Base-by-base conservation (phyloP, 2,329 filamentous ascomycete genomes). In the Botrytis medusae region DNA sequence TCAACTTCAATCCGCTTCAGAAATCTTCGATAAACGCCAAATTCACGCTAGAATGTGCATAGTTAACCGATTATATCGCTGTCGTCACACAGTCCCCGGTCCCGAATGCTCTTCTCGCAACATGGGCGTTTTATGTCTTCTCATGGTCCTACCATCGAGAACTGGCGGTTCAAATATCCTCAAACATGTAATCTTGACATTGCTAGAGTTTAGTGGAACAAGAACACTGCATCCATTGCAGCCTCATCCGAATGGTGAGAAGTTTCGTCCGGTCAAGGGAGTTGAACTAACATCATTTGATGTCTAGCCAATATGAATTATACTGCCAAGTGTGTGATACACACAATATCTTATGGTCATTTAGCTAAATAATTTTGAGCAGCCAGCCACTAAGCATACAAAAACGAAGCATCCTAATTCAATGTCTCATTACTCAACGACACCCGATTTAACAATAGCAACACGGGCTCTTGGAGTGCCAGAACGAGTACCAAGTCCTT, bases 401-500 rank as follows among this genome's bases (percentile, higher is more conserved):
- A 25, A 32, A 4, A 63, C 22, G 9, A 22, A 46, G 4, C 1
- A 4, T 22, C n/a, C 25, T 32, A 2, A 67, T 22, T 37, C 1
- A 37, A 14, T 18, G 8, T 4, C 14, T 9, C n/a, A n/a, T 57
- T n/a, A 67, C 34, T 71, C 46, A 20, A 71, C 20, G 1, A 67
- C 81, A 79, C 89, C 89, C 77, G 81, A 84, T 75, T 85, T 81
- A 78, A 86, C 83, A 77, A 91, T 91, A 81, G 85, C 87, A 76
- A 89, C 87, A 81, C 86, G 46, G 42, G 60, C 69, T 86, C 82
- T 87, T 86, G 81, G 77, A 77, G 83, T 87, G 88, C 89, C 89
- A 79, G 82, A 85, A 76, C 83, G 79, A 74, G 84, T 86, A 79
- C 89, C 90, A 72, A 85, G 87, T 69, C 86, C 87, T 86, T 92